phyloP scores from a whole-genome alignment of 441 rosid genomes.

The Erysimum cheiri region DNA sequence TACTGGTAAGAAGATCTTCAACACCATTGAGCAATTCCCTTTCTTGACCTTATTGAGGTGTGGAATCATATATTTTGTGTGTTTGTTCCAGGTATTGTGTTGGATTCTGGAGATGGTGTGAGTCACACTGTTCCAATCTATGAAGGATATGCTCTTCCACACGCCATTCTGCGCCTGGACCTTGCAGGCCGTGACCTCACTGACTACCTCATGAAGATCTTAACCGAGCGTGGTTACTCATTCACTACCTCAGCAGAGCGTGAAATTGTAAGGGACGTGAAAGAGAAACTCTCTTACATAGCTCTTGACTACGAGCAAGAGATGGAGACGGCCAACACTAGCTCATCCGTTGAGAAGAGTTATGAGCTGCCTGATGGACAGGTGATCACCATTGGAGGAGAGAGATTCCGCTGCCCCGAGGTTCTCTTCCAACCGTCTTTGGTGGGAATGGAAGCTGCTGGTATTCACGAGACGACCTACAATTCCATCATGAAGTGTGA shows the following conservation, averaged over 20 bases:
- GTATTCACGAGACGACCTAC: constrained; percentile 81
- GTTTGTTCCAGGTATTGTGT: constrained; percentile 55
- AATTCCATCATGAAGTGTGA: constrained; percentile 89
- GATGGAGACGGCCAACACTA: constrained; percentile 42
- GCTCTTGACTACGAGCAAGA: constrained; percentile 48
- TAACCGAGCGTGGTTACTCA: constrained; percentile 64
- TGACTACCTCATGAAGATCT: constrained; percentile 63
- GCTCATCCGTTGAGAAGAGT: constrained; percentile 44
- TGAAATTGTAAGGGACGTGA: constrained; percentile 45
- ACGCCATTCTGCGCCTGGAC: constrained; percentile 61
- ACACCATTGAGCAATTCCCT: not conserved
- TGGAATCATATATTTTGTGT: not conserved
- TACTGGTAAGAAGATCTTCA: constrained; percentile 48
- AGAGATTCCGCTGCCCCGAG: constrained; percentile 84
- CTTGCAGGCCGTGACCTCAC: constrained; percentile 72
- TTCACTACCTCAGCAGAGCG: constrained; percentile 49
- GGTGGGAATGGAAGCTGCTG: constrained; percentile 89
- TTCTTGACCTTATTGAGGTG: constrained; percentile 4
- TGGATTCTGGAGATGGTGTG: constrained; percentile 72
- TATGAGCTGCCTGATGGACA: constrained; percentile 50
- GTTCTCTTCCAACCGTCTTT: constrained; percentile 86
- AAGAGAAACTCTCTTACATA: constrained; percentile 45
- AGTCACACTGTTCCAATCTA: constrained; percentile 61
- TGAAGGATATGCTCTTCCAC: constrained; percentile 65
- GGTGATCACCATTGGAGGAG: constrained; percentile 57